Percentiles rank a stretch among this genome's conserved stretches.
Evolutionary conservation across 495 filamentous ascomycete species (phyloP).

Genomic region (Penicillium maclennaniae): DNA sequence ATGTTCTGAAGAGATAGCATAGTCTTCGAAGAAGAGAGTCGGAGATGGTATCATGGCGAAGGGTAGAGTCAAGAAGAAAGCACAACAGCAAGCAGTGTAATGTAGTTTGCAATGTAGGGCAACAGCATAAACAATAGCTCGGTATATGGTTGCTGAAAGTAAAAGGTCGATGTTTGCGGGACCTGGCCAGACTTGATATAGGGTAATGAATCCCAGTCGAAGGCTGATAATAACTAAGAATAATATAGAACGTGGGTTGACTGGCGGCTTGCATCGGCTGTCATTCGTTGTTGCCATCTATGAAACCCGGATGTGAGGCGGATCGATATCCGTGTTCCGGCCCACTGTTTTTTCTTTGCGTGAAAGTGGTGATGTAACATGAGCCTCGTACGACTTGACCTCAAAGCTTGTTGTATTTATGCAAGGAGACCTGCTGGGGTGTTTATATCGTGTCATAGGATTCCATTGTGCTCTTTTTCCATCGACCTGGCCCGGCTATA

Average conservation of each 20-base stretch:
- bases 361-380: neutral
- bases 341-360: neutral
- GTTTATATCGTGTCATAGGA: neutral
- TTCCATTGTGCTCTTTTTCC: neutral
- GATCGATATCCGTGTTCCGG: constrained; percentile 22
- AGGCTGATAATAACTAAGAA: neutral
- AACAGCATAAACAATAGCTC: neutral
- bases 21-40: constrained; percentile 69
- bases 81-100: neutral
- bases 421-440: neutral
- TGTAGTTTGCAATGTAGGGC: neutral
- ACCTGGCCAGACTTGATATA: constrained; percentile 1
- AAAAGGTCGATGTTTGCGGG: neutral
- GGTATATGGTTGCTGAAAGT: neutral
- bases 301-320: constrained; percentile 21
- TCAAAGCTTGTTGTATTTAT: neutral
- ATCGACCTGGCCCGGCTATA: too few relatives aligned
- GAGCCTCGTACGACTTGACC: neutral
- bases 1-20: constrained; percentile 73
- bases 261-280: constrained; percentile 19
- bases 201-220: neutral
- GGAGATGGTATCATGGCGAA: constrained; percentile 65
- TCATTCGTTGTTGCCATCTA: constrained; percentile 12
- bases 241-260: constrained; percentile 4
- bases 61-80: neutral